phyloP scores from a whole-genome alignment of 78 protist species.

The Speleostelium caveatum region DNA sequence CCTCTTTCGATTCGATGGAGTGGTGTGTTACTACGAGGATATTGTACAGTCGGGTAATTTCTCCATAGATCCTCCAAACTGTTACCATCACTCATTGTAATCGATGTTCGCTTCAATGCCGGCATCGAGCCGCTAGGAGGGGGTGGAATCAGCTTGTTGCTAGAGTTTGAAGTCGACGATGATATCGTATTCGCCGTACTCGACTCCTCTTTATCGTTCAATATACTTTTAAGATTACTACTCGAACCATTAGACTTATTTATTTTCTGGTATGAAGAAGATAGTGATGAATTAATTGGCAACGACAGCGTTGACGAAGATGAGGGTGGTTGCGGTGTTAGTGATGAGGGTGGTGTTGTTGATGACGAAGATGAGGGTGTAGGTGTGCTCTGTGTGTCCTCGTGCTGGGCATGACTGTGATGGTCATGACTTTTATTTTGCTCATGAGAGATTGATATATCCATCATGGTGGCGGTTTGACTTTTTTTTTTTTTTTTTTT shows the following conservation, averaged over 20 bases:
- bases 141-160: no score
- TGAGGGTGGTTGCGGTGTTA: background rate
- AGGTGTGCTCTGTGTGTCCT: background rate
- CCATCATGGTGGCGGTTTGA: background rate
- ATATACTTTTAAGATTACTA: constrained; percentile 40
- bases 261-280: background rate
- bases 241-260: constrained; percentile 27
- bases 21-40: background rate
- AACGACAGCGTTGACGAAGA: background rate
- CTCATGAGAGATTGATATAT: background rate
- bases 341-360: background rate
- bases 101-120: background rate
- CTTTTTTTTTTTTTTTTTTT: background rate
- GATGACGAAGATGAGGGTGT: background rate
- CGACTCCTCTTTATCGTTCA: constrained; percentile 20
- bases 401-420: background rate
- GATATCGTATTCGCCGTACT: background rate
- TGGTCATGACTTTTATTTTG: background rate
- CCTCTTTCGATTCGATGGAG: constrained; percentile 56
- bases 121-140: no score
- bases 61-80: constrained; percentile 45
- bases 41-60: background rate
- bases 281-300: background rate
- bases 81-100: constrained; percentile 18
- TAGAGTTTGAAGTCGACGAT: no score